phyloP scores from a whole-genome alignment of 2,329 filamentous ascomycete genomes.

The Cryphonectria naterciae region DNA sequence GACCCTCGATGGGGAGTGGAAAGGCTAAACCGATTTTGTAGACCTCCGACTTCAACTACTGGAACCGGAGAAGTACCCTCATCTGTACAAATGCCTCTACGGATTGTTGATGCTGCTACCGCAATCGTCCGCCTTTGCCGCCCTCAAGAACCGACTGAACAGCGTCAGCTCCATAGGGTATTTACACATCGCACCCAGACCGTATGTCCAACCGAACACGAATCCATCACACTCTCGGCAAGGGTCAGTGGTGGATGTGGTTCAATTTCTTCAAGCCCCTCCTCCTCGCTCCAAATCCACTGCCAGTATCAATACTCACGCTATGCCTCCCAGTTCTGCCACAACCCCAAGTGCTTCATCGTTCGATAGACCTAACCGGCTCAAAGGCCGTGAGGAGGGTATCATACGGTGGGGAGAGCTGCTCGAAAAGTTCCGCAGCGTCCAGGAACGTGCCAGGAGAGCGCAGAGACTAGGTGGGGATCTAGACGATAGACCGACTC shows the following conservation, averaged over 20 bases:
- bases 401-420: constrained; percentile 91
- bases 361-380: constrained; percentile 74
- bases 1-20: not conserved
- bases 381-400: constrained; percentile 81
- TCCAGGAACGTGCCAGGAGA: constrained; percentile 83
- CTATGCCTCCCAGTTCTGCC: constrained; percentile 45
- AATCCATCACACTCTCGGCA: constrained; percentile 38
- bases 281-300: constrained; percentile 31
- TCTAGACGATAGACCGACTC: constrained; percentile 50
- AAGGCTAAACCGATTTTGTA: constrained; percentile 40
- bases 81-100: constrained; percentile 97
- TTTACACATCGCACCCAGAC: constrained; percentile 78
- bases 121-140: constrained; percentile 95
- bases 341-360: constrained; percentile 55
- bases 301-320: constrained; percentile 43
- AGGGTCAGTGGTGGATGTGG: constrained; percentile 40
- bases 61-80: constrained; percentile 92
- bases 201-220: constrained; percentile 60
- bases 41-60: constrained; percentile 92
- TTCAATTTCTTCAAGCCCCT: constrained; percentile 33
- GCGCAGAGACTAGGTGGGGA: constrained; percentile 63
- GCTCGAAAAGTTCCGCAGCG: constrained; percentile 89
- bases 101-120: constrained; percentile 97
- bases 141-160: constrained; percentile 93
- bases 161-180: constrained; percentile 97